These are phyloP conservation scores for Stephania yunnanensis DNA, from an alignment of 164 flowering plant species.

Conservation along the genomic window DNA sequence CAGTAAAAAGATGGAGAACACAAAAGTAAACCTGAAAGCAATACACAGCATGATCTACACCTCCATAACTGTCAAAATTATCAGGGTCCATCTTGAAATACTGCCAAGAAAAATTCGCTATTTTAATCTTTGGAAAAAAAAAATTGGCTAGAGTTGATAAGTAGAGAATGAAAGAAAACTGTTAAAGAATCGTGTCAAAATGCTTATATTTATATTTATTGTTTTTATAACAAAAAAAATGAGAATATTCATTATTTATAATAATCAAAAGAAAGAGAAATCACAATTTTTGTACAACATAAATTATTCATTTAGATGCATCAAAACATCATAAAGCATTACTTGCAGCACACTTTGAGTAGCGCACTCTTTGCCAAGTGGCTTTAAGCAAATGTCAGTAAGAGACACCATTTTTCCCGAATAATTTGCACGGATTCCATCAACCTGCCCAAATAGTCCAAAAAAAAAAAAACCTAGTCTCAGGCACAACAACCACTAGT, in stretches of 20 bases:
- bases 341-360: slow-evolving; percentile 96
- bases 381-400: slow-evolving; percentile 88
- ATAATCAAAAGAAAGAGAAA: neutral
- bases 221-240: no score
- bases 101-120: slow-evolving; percentile 26
- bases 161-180: neutral
- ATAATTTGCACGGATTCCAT: slow-evolving; percentile 69
- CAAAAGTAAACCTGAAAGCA: slow-evolving; percentile 71
- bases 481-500: neutral
- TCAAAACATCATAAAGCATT: neutral
- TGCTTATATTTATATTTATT: no score
- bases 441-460: slow-evolving; percentile 45
- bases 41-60: slow-evolving; percentile 72
- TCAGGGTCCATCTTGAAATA: slow-evolving; percentile 82
- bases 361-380: slow-evolving; percentile 85
- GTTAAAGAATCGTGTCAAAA: neutral
- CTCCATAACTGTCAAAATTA: slow-evolving; percentile 63
- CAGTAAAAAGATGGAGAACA: neutral
- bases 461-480: neutral
- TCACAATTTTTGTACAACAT: neutral
- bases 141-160: neutral
- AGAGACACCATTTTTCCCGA: slow-evolving; percentile 72
- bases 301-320: neutral
- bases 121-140: slow-evolving; percentile 5
- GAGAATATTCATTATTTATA: no score